Evolutionary conservation across 169 alveolate genomes (phyloP).

Genomic region (Plasmodium adleri): DNA sequence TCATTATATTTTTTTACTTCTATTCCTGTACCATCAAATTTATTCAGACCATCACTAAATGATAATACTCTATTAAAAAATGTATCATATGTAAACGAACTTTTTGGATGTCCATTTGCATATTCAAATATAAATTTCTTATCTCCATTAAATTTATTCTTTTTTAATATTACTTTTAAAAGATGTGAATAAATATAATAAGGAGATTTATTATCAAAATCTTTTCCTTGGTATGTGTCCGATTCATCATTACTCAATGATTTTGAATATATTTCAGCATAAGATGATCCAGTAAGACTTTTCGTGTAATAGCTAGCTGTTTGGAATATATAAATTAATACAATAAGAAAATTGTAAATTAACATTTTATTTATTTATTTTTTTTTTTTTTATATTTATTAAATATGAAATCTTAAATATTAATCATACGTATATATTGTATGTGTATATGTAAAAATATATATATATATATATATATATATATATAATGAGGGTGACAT

Average conservation of each 20-base stretch:
- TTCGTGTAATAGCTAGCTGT: background rate
- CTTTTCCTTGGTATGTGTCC: conserved; percentile 11
- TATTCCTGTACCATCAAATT: conserved; percentile 40
- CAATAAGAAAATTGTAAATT: background rate
- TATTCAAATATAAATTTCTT: conserved; percentile 11
- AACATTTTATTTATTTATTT: conserved; percentile 25
- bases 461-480: no score
- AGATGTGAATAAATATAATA: background rate
- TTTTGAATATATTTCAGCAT: conserved; percentile 5
- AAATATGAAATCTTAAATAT: no score
- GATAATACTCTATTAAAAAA: background rate
- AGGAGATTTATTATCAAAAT: background rate
- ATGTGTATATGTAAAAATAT: no score
- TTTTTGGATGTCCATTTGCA: conserved; percentile 16
- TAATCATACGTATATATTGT: no score
- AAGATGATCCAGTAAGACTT: background rate
- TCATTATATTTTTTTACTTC: conserved; percentile 28
- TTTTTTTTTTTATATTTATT: no score
- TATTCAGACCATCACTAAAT: conserved; percentile 3
- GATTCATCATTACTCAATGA: conserved; percentile 10
- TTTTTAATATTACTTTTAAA: background rate
- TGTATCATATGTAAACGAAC: conserved; percentile 2
- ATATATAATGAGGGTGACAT: no score
- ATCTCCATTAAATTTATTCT: background rate
- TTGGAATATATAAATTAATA: background rate